Conservation (phyloP, 139 green algal species). For the Coccomyxa sp. region DNA sequence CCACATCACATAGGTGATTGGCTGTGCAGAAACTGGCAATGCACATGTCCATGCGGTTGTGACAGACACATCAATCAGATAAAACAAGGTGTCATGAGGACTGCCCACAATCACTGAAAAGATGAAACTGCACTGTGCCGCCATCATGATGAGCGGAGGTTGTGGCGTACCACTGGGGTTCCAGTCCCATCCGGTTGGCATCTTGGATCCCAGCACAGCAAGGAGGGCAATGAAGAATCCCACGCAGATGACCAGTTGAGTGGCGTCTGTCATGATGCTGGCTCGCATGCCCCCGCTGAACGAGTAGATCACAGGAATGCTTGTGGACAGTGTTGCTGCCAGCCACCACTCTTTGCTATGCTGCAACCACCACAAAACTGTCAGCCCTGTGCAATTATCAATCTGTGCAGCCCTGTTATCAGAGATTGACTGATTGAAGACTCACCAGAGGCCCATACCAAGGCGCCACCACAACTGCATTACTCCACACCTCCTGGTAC, state of each 20-base stretch:
- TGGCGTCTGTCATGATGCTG: slow-evolving; percentile 16
- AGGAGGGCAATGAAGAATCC: slow-evolving; percentile 17
- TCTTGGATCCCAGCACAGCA: slow-evolving; percentile 15
- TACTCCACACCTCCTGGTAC: slow-evolving; percentile 28
- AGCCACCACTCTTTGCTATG: slow-evolving; percentile 24
- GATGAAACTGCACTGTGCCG: no score
- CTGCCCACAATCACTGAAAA: no score
- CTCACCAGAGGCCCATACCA: slow-evolving; percentile 17
- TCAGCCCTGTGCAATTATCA: neutral
- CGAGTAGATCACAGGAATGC: slow-evolving; percentile 21
- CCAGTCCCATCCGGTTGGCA: slow-evolving; percentile 12
- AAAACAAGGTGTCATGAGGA: no score
- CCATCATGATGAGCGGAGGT: no score
- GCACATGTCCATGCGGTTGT: no score
- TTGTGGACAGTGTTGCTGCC: slow-evolving; percentile 4
- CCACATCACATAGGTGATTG: no score
- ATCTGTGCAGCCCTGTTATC: neutral
- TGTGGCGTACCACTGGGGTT: slow-evolving; percentile 7
- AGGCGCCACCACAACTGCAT: slow-evolving; percentile 20
- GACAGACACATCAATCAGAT: no score
- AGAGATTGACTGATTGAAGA: neutral
- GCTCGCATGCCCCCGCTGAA: slow-evolving; percentile 26
- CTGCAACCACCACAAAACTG: neutral
- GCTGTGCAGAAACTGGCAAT: no score
- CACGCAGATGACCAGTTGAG: slow-evolving; percentile 7